Evolutionary conservation across 2,329 filamentous ascomycete genomes (phyloP), one percentile per base, ranked within the genome.

Genomic region (Calonectria hawksworthii): DNA sequence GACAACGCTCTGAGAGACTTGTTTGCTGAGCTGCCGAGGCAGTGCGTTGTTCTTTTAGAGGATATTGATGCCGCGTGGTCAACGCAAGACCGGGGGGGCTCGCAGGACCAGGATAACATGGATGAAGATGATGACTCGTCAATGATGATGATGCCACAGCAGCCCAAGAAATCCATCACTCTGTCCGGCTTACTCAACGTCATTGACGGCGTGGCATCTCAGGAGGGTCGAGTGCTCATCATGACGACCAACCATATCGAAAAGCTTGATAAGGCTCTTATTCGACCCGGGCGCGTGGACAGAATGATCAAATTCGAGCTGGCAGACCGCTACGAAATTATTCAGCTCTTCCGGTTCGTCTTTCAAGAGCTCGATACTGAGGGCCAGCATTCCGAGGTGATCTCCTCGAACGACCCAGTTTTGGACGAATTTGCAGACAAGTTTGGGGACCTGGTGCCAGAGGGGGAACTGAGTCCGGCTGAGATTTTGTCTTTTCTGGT

Each of bases 161-260:
- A 30, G 4, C 8, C 61, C 18, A 56, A 51, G 18, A 68, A 59
- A n/a, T 41, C 66, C 4, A 52, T 68, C 8, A 68, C 66, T 8
- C 18, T 68, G 8, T 68, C 51, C 16, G 66, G 66, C 7, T 21
- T 68, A 5, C 18, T 68, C 5, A 68, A 68, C 72, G 90, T 92
- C 32, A 91, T 94, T 75, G 93, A 94, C 75, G 92, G 92, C 2
- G 92, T 94, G 0, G 92, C 92, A 0, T 91, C 91, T 0, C 90
- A 91, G 73, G 93, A 94, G 83, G 93, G 93, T 1, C 88, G 92
- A 10, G 90, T 94, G 1, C 86, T 94, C 1, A 90, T 94, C 76
- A 94, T 94, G 93, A 94, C 93, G 0, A 93, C 93, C 0, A 94
- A 94, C 77, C 89, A 80, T 26, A 72, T 72, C 0, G 67, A 78